Base-by-base conservation (phyloP, 1,284 basidiomycete species). In the Microbotryum saponariae region DNA sequence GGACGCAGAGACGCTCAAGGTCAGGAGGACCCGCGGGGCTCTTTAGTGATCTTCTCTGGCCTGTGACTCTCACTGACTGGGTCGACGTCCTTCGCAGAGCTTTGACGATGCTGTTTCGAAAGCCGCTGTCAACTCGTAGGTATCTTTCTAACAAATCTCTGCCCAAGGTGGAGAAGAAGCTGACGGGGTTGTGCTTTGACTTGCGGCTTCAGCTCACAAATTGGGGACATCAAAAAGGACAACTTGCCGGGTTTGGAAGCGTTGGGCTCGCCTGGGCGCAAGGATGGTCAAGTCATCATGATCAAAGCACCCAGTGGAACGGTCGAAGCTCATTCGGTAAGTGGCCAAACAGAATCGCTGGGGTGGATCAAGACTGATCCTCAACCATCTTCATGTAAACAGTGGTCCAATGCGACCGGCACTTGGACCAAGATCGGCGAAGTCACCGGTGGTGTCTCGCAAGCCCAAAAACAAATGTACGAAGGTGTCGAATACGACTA, bases 401-500 rank as follows among this genome's bases (percentile, higher is more conserved):
- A 87, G 83, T 98, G 96, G 93, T 87, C 90, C 63, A 79, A 77
- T 23, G 77, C 80, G 3, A 79, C 78, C 10, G 79, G 77, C 21
- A 81, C 81, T 47, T 97, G 94, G 94, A 83, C 88, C 74, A 96
- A 94, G 75, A 85, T 98, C 47, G 96, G 96, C 16, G 88, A 94
- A 68, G 93, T 98, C 5, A 91, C 96, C 4, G 94, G 94, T 72
- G 91, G 91, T 20, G 88, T 96, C 51, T 90, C 91, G 10, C 84
- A 86, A 51, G 83, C 84, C 9, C 82, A 88, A 63, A 97, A 91
- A 76, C 90, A 94, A 75, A 80, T 94, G 6, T 87, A 88, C 74
- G 70, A 77, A 46, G 96, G 96, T 33, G 86, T 87, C 74, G 94
- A 97, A 77, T 99, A 93, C 73, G 96, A 99, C 77, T 94, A 97